A percentile compares a stretch with the other conserved stretches of the same genome.
Evolutionary conservation across 805 yeast genomes (phyloP).

Genomic region (Lachancea kluyveri): DNA sequence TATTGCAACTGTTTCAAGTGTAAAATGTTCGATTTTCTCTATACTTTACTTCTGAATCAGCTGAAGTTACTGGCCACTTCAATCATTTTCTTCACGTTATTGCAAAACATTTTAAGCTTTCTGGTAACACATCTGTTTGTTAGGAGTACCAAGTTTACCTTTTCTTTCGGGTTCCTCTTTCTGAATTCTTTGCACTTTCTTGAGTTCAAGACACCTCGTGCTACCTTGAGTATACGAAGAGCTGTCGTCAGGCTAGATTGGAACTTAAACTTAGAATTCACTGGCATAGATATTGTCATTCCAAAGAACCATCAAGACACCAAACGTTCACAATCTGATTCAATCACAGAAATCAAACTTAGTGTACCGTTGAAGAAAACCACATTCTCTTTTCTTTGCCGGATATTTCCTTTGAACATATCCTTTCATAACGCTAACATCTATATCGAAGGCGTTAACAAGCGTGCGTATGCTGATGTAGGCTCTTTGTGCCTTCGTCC

Average conservation of each 20-base stretch:
- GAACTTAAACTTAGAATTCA: neutral
- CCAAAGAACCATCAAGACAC: too few species aligned
- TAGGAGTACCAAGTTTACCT: too few species aligned
- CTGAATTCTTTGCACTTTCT: neutral
- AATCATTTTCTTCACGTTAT: too few species aligned
- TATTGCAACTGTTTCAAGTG: too few species aligned
- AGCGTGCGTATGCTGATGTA: neutral
- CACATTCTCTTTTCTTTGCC: neutral
- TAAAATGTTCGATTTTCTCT: too few species aligned
- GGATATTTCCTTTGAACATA: neutral
- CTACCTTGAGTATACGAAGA: neutral
- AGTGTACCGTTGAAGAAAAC: neutral
- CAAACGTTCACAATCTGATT: too few species aligned
- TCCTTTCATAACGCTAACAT: neutral
- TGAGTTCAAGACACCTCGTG: neutral
- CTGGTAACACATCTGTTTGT: too few species aligned
- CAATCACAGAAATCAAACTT: too few species aligned
- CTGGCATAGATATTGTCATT: neutral
- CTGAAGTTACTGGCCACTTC: too few species aligned
- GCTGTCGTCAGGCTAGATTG: neutral
- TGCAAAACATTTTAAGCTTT: too few species aligned
- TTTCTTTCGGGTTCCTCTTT: neutral
- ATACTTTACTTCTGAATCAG: too few species aligned
- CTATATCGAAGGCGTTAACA: neutral
- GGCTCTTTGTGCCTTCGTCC: neutral